Percentiles rank a stretch among this genome's conserved stretches.
Conservation (phyloP, 257 asterid genomes). For the Primulina eburnea region DNA sequence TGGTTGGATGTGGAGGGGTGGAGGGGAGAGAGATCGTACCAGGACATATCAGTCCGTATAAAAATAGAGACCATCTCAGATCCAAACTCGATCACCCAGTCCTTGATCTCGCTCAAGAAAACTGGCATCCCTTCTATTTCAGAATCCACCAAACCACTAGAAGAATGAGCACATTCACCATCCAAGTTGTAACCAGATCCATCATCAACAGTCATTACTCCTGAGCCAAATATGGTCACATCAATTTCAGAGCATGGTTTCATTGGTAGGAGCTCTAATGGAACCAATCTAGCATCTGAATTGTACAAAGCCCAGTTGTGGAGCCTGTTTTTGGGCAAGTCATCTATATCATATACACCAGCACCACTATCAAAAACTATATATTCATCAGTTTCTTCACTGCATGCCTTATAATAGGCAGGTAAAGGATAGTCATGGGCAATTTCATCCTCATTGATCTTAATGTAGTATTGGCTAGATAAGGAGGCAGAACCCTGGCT, state of each 20-base stretch:
- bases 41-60: constrained; percentile 45
- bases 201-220: constrained; percentile 79
- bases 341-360: constrained; percentile 52
- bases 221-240: constrained; percentile 86
- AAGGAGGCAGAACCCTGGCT: constrained; percentile 44
- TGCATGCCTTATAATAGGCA: constrained; percentile 69
- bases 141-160: constrained; percentile 48
- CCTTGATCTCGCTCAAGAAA: constrained; percentile 84
- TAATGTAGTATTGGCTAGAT: constrained; percentile 68
- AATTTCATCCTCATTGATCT: constrained; percentile 95
- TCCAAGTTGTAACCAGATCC: constrained; percentile 83
- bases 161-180: constrained; percentile 52
- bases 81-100: constrained; percentile 94
- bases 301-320: constrained; percentile 93
- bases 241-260: constrained; percentile 90
- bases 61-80: constrained; percentile 77
- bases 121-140: constrained; percentile 75
- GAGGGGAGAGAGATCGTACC: neutral
- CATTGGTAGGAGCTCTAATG: constrained; percentile 90
- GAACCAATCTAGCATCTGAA: constrained; percentile 82
- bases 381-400: constrained; percentile 83
- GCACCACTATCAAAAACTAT: constrained; percentile 64
- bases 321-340: constrained; percentile 76
- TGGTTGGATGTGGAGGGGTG: neutral
- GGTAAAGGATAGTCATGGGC: constrained; percentile 94